Base-by-base conservation (phyloP, 257 asterid genomes). In the Salvia hispanica region DNA sequence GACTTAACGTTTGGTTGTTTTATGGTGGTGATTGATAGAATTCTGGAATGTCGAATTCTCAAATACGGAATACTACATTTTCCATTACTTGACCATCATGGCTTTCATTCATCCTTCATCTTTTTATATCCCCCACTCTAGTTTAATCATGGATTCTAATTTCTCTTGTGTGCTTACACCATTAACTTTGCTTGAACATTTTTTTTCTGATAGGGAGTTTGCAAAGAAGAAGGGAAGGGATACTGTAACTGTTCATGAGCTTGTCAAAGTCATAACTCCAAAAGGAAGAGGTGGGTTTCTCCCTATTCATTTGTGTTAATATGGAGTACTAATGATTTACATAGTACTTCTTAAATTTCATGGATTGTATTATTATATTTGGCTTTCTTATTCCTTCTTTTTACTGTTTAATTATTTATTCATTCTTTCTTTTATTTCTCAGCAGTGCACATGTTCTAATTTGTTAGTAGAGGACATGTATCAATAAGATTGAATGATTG, bases 161-260 rank as follows among this genome's bases (percentile, higher is more conserved):
- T 46, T 72, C 51, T 36, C 7, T 43, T 4, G 52, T 51, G 9
- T 55, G 37, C 31, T 31, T 59, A 37, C 50, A 18, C 31, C 15
- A 46, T 70, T 42, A 56, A 66, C 66, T 70, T 58, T 70, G 50
- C 42, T 54, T 55, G 70, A 45, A 55, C 33, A n/a, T n/a, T 55
- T 34, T n/a, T 4, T 3, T 67, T 78, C 71, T 71, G 72, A 57
- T 62, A 73, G 95, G 87, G 82, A 81, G 70, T 79, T 76, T 65
- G 79, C 87, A 40, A 79, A 80, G 88, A 83, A 89, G 84, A 86
- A 82, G 73, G 95, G 95, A 77, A 82, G 92, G 81, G 82, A 84
- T 75, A 83, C 79, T 58, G 87, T 81, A 56, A 83, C 89, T n/a
- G 76, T 89, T 67, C 92, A 86, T 39, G 95, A 86, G 58, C 96